These are phyloP conservation scores for Glaciozyma antarctica DNA, from an alignment of 768 basidiomycete genomes.

Conservation along the genomic window DNA sequence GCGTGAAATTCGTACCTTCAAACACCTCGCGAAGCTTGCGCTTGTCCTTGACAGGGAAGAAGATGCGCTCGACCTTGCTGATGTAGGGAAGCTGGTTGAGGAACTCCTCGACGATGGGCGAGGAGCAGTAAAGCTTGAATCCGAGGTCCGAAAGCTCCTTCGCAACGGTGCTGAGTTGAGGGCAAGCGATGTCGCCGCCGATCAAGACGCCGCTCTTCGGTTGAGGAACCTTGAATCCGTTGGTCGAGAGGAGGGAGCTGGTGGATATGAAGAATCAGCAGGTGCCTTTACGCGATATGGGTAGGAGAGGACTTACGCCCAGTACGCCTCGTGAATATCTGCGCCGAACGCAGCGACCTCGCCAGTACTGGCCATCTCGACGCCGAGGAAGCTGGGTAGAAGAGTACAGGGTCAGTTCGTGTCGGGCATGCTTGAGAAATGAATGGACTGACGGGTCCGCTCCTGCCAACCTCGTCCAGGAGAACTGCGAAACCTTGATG, in stretches of 20 bases:
- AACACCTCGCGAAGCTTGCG: conserved; percentile 65
- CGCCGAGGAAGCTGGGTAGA: background rate
- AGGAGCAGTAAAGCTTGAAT: conserved; percentile 91
- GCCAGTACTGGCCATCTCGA: conserved; percentile 32
- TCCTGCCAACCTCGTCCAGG: conserved; percentile 89
- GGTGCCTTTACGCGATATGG: background rate
- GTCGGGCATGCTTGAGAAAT: no score
- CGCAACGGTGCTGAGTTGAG: conserved; percentile 76
- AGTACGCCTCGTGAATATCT: conserved; percentile 90
- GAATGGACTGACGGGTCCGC: conserved; percentile 46
- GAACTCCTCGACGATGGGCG: conserved; percentile 64
- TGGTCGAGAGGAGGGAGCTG: conserved; percentile 75
- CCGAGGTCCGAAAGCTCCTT: conserved; percentile 72
- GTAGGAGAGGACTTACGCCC: conserved; percentile 49
- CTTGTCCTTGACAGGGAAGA: conserved; percentile 96
- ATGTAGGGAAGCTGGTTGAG: conserved; percentile 71
- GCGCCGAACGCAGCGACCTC: conserved; percentile 94
- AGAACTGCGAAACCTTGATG: conserved; percentile 97
- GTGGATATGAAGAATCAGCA: background rate
- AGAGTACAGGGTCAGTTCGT: background rate
- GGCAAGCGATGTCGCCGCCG: conserved; percentile 78
- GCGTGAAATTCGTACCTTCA: background rate
- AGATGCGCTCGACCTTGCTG: conserved; percentile 59
- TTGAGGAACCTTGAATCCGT: conserved; percentile 84
- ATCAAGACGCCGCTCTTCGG: conserved; percentile 69